Base-by-base conservation (phyloP, 352 stramenopile species). In the Pythium phragmiticola region DNA sequence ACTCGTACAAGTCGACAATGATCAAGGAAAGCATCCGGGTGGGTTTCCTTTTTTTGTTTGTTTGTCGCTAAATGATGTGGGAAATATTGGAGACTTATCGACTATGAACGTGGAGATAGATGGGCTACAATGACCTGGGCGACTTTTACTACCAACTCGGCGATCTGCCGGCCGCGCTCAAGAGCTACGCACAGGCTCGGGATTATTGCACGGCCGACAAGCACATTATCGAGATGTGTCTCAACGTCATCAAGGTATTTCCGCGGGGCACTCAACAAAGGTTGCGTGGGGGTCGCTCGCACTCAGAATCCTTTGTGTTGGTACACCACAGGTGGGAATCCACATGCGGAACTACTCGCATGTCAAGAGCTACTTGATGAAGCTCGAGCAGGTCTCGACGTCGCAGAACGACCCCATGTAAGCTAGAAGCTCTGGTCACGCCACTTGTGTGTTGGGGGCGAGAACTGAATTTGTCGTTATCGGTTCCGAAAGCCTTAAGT, bases 11-110 rank as follows among this genome's bases (percentile, higher is more conserved):
- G 71, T 94, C 84, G 36, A 95, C 81, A 16, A 90, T 95, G 80
- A 95, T 96, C 79, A 96, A 96, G 67, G 88, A 96, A 63, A 95
- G 85, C 75, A 96, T 96, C 62, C 78, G 88, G 57, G 85, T 95
- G 74, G 28, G 12, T 52, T n/a, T 36, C 6, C 8, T 46, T 46
- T 46, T 46, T 46, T 9, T 5, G 14, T 19, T n/a, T 16, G 17
- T 30, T 30, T 50, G 17, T 30, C 13, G 28, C 28, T 11, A 55
- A 21, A 28, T 12, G 16, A 7, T 33, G 16, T 13, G 6, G 21
- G 9, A 59, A 47, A 43, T 26, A 37, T 16, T 34, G 51, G 21
- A 76, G 89, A 70, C 28, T 57, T 33, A 47, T 39, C 4, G 56
- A 49, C 4, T 58, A 23, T 23, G 2, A 55, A 19, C 43, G 36